These are phyloP conservation scores for Calonectria multiphialidica DNA, from an alignment of 2,329 filamentous ascomycete genomes.

Conservation along the genomic window DNA sequence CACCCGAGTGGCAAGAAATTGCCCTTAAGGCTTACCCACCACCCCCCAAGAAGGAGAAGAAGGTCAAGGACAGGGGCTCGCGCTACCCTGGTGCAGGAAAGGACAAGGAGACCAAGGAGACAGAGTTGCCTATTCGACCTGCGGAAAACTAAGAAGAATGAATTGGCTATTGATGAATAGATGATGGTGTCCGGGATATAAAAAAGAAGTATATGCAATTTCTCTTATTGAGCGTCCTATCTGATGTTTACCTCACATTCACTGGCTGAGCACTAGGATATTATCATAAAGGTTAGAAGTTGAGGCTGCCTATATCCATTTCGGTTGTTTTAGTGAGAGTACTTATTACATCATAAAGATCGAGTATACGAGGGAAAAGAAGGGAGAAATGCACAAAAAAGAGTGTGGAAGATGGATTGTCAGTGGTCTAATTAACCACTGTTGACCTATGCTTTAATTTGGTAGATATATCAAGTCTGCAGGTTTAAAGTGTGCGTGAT, in stretches of 20 bases:
- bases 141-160: neutral
- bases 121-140: neutral
- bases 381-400: no score
- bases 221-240: neutral
- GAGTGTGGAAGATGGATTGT: no score
- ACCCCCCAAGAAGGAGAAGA: conserved; percentile 77
- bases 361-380: no score
- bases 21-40: conserved; percentile 86
- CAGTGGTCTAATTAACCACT: no score
- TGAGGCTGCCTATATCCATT: neutral
- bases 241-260: neutral
- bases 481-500: no score
- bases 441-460: no score
- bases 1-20: conserved; percentile 79
- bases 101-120: neutral
- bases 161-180: neutral
- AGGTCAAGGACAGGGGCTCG: conserved; percentile 81
- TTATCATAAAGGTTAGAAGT: neutral
- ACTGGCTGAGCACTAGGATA: neutral
- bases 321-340: neutral
- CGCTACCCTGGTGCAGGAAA: conserved; percentile 64
- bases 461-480: no score
- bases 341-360: no score
- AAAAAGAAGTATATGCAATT: conserved; percentile 4
- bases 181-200: conserved; percentile 5